A percentile compares a stretch with the other conserved stretches of the same genome.
These are phyloP conservation scores for Raddia distichophylla DNA, from an alignment of 176 grass and related monocot species.

Conservation along the genomic window DNA sequence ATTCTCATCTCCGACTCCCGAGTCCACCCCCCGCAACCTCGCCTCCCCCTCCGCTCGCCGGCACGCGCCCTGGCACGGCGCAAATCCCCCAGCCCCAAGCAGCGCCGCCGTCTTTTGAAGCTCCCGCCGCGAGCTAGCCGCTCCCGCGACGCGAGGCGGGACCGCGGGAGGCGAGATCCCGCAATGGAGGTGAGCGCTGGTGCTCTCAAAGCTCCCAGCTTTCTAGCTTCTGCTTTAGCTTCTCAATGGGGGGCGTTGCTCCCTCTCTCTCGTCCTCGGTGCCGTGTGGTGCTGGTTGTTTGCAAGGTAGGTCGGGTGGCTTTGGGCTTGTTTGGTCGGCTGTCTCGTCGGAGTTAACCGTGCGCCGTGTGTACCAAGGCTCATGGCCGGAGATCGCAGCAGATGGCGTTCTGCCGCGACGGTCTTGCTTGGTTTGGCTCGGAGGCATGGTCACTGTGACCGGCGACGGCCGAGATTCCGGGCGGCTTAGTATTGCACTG, in stretches of 20 bases:
- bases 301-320: neutral
- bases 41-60: constrained; percentile 34
- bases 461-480: neutral
- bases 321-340: neutral
- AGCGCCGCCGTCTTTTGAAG: neutral
- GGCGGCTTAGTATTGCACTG: neutral
- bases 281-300: neutral
- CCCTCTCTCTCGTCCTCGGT: neutral
- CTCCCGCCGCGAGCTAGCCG: neutral
- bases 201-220: neutral
- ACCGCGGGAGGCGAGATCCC: constrained; percentile 39
- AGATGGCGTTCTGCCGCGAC: neutral
- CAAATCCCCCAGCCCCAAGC: neutral
- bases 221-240: neutral
- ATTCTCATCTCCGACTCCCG: neutral
- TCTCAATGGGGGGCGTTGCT: neutral
- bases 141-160: neutral
- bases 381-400: neutral
- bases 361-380: neutral
- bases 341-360: neutral
- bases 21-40: neutral
- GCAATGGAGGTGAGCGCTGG: constrained; percentile 53
- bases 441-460: neutral
- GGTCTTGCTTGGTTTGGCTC: neutral
- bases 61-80: neutral